Evolutionary conservation across 2,329 filamentous ascomycete genomes (phyloP).

Genomic region (Xylariaceae sp.): DNA sequence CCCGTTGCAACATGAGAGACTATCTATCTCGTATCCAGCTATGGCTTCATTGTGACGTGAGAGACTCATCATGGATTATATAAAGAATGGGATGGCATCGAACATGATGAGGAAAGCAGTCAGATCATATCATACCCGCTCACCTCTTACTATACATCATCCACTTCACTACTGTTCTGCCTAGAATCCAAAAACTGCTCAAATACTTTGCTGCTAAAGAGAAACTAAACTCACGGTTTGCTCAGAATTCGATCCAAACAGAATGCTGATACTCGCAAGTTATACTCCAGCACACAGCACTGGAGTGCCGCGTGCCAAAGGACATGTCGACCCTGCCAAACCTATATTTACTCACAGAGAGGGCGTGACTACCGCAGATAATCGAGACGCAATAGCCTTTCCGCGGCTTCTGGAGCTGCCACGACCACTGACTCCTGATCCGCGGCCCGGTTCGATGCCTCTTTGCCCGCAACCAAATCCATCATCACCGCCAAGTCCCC

Average conservation of each 20-base stretch:
- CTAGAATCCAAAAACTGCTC: not conserved
- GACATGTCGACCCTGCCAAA: too few relatives aligned
- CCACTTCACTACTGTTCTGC: not conserved
- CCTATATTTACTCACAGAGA: too few relatives aligned
- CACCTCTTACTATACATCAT: constrained; percentile 1
- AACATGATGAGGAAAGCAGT: not conserved
- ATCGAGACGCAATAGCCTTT: not conserved
- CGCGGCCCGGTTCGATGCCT: constrained; percentile 24
- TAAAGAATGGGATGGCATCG: constrained; percentile 11
- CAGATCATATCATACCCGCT: constrained; percentile 5
- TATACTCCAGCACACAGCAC: not conserved
- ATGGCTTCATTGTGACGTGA: constrained; percentile 7
- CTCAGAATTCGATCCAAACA: not conserved
- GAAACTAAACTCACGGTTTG: too few relatives aligned
- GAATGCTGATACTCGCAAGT: constrained; percentile 7
- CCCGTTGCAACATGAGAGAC: too few relatives aligned
- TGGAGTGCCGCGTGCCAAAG: not conserved
- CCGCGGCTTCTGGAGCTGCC: constrained; percentile 21
- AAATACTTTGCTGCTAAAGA: too few relatives aligned
- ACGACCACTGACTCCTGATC: constrained; percentile 28
- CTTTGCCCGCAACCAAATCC: constrained; percentile 25
- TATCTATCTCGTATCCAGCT: too few relatives aligned
- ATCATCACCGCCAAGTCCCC: constrained; percentile 30
- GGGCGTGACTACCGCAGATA: not conserved
- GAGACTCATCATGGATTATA: constrained; percentile 13